Base-by-base conservation (phyloP, 108 stramenopile species). In the Nitzschia inconspicua region DNA sequence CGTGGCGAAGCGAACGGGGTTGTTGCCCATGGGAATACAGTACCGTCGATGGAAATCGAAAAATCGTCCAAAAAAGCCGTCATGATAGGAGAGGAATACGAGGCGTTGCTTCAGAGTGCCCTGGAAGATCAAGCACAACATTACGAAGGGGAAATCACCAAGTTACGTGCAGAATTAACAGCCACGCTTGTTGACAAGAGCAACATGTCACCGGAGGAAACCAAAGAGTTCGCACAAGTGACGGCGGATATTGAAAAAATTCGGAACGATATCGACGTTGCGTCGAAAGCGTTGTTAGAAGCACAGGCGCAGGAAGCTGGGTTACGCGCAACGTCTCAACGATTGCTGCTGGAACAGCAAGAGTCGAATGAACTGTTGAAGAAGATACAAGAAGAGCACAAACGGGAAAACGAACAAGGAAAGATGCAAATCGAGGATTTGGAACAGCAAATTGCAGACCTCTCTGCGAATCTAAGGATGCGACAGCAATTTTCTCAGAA, bases 41-140 rank as follows among this genome's bases (percentile, higher is more conserved):
- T 3, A 41, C 16, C 23, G 0, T n/a, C 34, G 4, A 54, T 29
- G n/a, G 53, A 8, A 4, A 16, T 48, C 50, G 63, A 63, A 42
- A 65, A 64, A 29, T 60, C 80, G 20, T 74, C 88, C 14, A 94
- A 90, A 48, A 94, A 94, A 52, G 79, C 83, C 13, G 79, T 47
- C 4, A 89, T 94, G 86, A 70, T 94, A 40, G 82, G 89, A 44
- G 80, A 91, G 65, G 89, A 89, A 53, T 94, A 94, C 60, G 93
- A 94, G 53, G 84, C 89, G 13, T 58, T 94, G 24, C 59, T 94
- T 3, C 89, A 90, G 49, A 90, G 89, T 73, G 93, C 93, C 18
- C 70, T 94, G 37, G 93, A 88, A 68, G 93, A 94, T 57, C 93
- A 94, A 75, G 78, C 93, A 1, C 85, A 83, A 47, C 86, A 91